These are phyloP conservation scores for Metschnikowia amazonensis DNA, from an alignment of 805 yeast species.

Conservation along the genomic window DNA sequence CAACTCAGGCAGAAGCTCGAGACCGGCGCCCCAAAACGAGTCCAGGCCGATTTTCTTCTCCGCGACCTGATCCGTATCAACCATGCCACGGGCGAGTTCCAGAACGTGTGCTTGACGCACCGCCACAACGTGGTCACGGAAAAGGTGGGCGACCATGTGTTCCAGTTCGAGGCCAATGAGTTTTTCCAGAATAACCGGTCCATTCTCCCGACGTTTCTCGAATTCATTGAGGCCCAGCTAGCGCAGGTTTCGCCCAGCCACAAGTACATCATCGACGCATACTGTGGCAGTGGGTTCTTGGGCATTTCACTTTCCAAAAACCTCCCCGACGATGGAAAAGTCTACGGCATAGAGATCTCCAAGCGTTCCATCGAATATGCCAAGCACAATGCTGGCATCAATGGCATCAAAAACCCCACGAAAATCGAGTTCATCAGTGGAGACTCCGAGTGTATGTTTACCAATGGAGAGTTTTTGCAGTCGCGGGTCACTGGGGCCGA, in stretches of 20 bases:
- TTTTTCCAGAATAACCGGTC: conserved; percentile 46
- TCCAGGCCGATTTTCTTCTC: conserved; percentile 22
- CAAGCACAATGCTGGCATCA: conserved; percentile 35
- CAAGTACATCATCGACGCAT: conserved; percentile 38
- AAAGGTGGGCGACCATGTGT: conserved; percentile 31
- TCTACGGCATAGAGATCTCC: conserved; percentile 42
- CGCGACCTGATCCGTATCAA: conserved; percentile 33
- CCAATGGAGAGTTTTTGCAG: conserved; percentile 21
- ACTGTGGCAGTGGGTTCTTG: conserved; percentile 46
- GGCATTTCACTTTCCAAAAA: conserved; percentile 34
- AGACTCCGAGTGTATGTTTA: conserved; percentile 35
- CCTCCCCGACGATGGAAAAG: conserved; percentile 29
- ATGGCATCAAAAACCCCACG: conserved; percentile 29
- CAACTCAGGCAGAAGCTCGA: conserved; percentile 8
- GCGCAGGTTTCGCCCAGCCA: conserved; percentile 12
- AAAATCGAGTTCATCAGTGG: conserved; percentile 35
- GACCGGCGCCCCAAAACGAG: not conserved
- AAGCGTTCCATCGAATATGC: conserved; percentile 33
- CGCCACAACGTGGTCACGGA: conserved; percentile 31
- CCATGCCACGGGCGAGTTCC: conserved; percentile 28
- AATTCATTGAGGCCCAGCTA: conserved; percentile 23
- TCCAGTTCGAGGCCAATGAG: conserved; percentile 37
- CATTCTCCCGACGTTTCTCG: conserved; percentile 34
- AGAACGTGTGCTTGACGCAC: conserved; percentile 24
- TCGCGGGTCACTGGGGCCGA: conserved; percentile 29